Conservation (phyloP, 129 eudicot genomes). For the Helianthus tuberosus region DNA sequence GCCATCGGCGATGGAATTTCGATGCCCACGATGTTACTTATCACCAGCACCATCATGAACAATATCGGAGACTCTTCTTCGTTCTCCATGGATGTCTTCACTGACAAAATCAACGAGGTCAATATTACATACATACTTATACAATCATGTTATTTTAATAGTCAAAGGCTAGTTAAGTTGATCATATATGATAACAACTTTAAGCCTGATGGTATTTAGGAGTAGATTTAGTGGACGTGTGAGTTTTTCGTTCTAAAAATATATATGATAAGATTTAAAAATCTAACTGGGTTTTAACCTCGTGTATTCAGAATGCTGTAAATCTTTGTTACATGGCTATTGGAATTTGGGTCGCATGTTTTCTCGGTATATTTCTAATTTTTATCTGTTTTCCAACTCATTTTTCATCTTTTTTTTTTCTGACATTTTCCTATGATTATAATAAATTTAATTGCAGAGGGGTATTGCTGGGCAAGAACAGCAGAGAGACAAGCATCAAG, state of each 20-base stretch:
- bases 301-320: slow-evolving; percentile 51
- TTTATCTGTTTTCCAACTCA: not conserved
- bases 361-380: slow-evolving; percentile 53
- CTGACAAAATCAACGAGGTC: slow-evolving; percentile 61
- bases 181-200: not conserved
- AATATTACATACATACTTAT: not conserved
- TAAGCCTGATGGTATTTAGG: too few relatives aligned
- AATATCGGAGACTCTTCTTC: slow-evolving; percentile 50
- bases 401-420: not conserved
- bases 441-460: slow-evolving; percentile 38
- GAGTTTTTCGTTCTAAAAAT: too few relatives aligned
- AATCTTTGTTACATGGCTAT: slow-evolving; percentile 62
- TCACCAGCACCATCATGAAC: slow-evolving; percentile 82
- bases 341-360: slow-evolving; percentile 61
- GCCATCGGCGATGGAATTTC: slow-evolving; percentile 79
- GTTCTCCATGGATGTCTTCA: slow-evolving; percentile 28
- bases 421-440: too few relatives aligned
- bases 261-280: not conserved
- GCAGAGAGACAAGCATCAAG: slow-evolving; percentile 70
- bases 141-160: not conserved
- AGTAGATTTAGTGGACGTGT: too few relatives aligned
- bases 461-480: slow-evolving; percentile 71
- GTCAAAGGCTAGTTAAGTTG: not conserved
- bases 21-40: slow-evolving; percentile 60
- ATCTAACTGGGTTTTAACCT: slow-evolving; percentile 5